phyloP scores from a whole-genome alignment of 2,329 filamentous ascomycete species.

The Aureobasidium leucospermi region DNA sequence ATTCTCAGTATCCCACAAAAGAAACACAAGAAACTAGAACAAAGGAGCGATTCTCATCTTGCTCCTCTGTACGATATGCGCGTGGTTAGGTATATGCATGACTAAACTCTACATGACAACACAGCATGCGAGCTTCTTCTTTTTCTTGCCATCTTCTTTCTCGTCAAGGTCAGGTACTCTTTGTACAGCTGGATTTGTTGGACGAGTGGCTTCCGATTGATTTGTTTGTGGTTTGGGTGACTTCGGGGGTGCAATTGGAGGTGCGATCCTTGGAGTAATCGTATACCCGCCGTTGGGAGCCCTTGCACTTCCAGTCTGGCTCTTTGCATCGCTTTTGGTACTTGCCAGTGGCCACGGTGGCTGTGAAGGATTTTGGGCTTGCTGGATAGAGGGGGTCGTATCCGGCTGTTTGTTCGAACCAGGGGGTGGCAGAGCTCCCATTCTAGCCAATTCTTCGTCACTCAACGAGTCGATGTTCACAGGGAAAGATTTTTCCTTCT shows the following conservation, averaged over 20 bases:
- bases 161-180: constrained; percentile 49
- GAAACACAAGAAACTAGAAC: not conserved
- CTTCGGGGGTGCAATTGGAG: constrained; percentile 31
- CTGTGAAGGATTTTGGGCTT: not conserved
- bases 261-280: constrained; percentile 39
- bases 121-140: constrained; percentile 62
- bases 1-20: not conserved
- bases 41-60: not conserved
- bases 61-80: not conserved
- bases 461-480: constrained; percentile 84
- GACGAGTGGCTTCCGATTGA: not conserved
- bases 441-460: constrained; percentile 46
- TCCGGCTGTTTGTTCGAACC: not conserved
- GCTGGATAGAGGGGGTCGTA: not conserved
- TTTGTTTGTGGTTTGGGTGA: constrained; percentile 16
- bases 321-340: constrained; percentile 21
- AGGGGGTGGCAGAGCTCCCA: constrained; percentile 25
- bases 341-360: constrained; percentile 21
- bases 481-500: constrained; percentile 76
- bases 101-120: constrained; percentile 58
- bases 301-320: constrained; percentile 22
- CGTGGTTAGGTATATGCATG: constrained; percentile 2
- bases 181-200: constrained; percentile 35
- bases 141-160: constrained; percentile 46
- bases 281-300: constrained; percentile 40